Evolutionary conservation across 2,329 filamentous ascomycete genomes (phyloP), one percentile per base, ranked within the genome.

Genomic region (Escovopsis weberi): DNA sequence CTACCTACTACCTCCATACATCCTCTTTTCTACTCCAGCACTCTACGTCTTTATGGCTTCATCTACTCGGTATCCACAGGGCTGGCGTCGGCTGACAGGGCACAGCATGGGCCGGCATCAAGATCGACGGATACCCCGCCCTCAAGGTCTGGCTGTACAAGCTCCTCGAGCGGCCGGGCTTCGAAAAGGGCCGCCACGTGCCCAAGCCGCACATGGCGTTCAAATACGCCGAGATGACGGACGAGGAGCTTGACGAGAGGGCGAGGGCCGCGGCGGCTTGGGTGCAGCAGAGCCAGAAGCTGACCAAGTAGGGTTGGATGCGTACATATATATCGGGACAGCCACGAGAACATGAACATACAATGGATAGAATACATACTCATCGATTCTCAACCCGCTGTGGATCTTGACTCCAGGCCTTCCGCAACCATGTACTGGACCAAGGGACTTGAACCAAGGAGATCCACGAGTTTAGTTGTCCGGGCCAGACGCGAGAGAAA

Each of bases 101-200:
- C 12, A 36, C 12, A 46, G 43, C 28, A 26, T 67, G 64, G 63
- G 50, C 60, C 3, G 64, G 63, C 33, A 40, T 67, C 37, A 74
- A 86, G 40, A 75, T 89, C 43, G 66, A 78, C 1, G 78, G 87
- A 46, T 93, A 89, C 61, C 85, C 85, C 3, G 59, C 74, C 39
- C 58, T 94, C 47, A 77, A 85, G 55, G 76, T 76, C 33, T 94
- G 87, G 87, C 70, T 89, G 47, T 74, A 83, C 51, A 71, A 69
- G 46, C 72, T 94, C 63, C 66, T 78, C 12, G 68, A 74, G 49
- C 73, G 85, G 1, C 78, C 81, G 0, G 85, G 70, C 2, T 73
- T 88, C 15, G 77, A 89, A 63, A 84, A 80, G 60, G 87, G 85
- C 18, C 69, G 78, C 43, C 70, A 89, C 62, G 77, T 89, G 11